These are phyloP conservation scores for Colletotrichum sp. DNA, from an alignment of 2,329 filamentous ascomycete genomes.

Conservation along the genomic window DNA sequence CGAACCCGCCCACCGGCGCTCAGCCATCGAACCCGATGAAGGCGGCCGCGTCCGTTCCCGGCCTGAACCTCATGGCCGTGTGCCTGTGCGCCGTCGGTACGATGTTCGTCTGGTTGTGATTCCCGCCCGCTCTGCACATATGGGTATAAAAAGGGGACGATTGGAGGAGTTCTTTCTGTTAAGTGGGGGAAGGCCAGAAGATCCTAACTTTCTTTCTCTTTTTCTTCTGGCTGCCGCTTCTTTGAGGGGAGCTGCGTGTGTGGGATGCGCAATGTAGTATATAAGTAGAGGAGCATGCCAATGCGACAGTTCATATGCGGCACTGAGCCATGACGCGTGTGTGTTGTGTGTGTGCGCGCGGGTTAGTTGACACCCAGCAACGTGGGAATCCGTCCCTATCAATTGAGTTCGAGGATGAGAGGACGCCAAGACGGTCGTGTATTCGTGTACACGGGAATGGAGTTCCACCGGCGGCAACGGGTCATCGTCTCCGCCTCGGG, in stretches of 20 bases:
- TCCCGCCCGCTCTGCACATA: background rate
- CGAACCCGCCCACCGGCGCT: conserved; percentile 1
- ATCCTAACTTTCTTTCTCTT: background rate
- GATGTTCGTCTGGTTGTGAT: conserved; percentile 1
- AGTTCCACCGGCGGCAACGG: background rate
- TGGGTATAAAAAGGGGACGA: background rate
- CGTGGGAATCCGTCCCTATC: accelerated
- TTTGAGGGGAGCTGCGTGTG: background rate
- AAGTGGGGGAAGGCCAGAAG: background rate
- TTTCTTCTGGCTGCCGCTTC: background rate
- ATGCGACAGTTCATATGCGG: background rate
- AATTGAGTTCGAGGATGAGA: background rate
- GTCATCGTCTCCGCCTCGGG: background rate
- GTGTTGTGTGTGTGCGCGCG: background rate
- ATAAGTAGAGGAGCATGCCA: conserved; percentile 18
- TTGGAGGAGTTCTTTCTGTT: background rate
- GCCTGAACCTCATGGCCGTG: background rate
- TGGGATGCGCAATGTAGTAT: background rate
- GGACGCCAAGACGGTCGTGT: background rate
- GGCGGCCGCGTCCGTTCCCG: background rate
- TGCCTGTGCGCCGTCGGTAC: background rate
- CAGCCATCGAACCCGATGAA: conserved; percentile 4
- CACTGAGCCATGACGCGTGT: background rate
- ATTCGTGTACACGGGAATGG: background rate
- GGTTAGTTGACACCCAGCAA: background rate